Evolutionary conservation across 2,329 filamentous ascomycete species (phyloP).

Genomic region (Aspergillus oerlinghausenensis): DNA sequence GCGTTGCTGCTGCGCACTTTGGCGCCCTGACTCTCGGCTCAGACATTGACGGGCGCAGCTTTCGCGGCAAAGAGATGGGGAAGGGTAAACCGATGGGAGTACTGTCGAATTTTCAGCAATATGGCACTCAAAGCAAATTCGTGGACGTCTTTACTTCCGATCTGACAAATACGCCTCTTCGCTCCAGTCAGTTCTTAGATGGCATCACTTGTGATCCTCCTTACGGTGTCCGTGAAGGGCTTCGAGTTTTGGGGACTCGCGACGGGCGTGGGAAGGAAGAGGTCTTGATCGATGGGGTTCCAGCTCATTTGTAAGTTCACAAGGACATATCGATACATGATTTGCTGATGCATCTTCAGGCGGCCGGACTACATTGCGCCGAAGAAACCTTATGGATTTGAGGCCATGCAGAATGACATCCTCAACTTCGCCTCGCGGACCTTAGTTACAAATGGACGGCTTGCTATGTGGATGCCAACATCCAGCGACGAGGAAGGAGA

Average conservation of each 20-base stretch:
- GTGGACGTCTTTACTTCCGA: constrained; percentile 81
- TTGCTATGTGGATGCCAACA: constrained; percentile 98
- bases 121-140: constrained; percentile 61
- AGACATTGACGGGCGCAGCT: constrained; percentile 88
- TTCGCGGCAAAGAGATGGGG: constrained; percentile 61
- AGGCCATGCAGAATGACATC: constrained; percentile 85
- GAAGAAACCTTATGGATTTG: constrained; percentile 87
- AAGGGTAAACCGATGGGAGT: constrained; percentile 44
- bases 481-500: constrained; percentile 74
- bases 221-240: constrained; percentile 87
- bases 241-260: constrained; percentile 77
- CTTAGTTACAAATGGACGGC: constrained; percentile 70
- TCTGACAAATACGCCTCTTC: constrained; percentile 78
- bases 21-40: constrained; percentile 79
- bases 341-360: constrained; percentile 30
- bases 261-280: constrained; percentile 52
- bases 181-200: constrained; percentile 62
- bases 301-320: constrained; percentile 60
- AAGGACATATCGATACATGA: neutral
- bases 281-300: constrained; percentile 64
- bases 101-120: constrained; percentile 77
- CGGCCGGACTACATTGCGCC: constrained; percentile 72
- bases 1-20: constrained; percentile 83
- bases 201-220: constrained; percentile 94
- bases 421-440: constrained; percentile 73